These are phyloP conservation scores for Sabuloglossum arenarium DNA, from an alignment of 495 filamentous ascomycete species.

Conservation along the genomic window DNA sequence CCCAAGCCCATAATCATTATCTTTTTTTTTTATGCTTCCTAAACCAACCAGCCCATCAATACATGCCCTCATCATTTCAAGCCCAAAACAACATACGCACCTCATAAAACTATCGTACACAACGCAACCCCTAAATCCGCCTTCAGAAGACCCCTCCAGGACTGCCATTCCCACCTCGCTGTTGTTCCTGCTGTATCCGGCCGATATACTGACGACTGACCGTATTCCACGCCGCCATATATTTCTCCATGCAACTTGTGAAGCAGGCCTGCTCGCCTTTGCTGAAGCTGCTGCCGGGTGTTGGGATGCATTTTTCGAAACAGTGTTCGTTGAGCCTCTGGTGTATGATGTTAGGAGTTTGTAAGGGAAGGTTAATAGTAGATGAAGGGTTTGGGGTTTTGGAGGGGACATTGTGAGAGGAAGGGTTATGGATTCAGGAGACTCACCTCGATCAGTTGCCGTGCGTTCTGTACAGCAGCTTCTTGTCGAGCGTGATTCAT, in stretches of 20 bases:
- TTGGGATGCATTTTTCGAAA: slow-evolving; percentile 80
- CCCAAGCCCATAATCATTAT: background rate
- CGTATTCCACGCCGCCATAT: slow-evolving; percentile 81
- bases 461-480: slow-evolving; percentile 37
- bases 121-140: background rate
- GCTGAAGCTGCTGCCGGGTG: slow-evolving; percentile 60
- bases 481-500: slow-evolving; percentile 58
- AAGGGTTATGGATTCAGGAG: background rate
- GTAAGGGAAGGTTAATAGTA: background rate
- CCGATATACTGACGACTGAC: slow-evolving; percentile 55
- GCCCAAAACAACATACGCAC: too few species aligned
- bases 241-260: slow-evolving; percentile 88
- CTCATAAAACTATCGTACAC: background rate
- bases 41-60: background rate
- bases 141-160: background rate
- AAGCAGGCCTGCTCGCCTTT: slow-evolving; percentile 55
- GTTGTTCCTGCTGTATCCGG: slow-evolving; percentile 41
- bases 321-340: slow-evolving; percentile 96
- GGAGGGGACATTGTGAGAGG: background rate
- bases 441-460: slow-evolving; percentile 15
- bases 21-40: background rate
- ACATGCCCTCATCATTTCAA: background rate
- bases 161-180: background rate
- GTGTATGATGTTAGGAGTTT: background rate
- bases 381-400: background rate